These are phyloP conservation scores for Hippophae gyantsensis DNA, from an alignment of 306 rosid species.

Conservation along the genomic window DNA sequence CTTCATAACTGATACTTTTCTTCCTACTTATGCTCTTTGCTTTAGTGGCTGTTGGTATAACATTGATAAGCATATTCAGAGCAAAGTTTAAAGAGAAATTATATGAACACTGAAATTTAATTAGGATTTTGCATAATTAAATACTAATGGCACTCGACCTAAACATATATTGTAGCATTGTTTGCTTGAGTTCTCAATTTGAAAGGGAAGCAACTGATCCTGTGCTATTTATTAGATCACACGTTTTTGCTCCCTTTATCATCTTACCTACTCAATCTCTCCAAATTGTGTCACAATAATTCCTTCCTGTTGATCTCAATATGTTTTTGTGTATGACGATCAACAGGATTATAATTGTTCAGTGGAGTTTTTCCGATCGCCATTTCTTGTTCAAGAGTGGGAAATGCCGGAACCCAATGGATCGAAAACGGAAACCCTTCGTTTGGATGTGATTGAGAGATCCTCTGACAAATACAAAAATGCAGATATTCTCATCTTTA, in stretches of 20 bases:
- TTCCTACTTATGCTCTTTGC: background rate
- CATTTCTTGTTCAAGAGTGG: slow-evolving; percentile 24
- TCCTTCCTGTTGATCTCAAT: background rate
- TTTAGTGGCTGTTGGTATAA: background rate
- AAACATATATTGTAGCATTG: background rate
- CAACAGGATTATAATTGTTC: slow-evolving; percentile 20
- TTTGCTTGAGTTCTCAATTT: background rate
- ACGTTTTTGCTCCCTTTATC: background rate
- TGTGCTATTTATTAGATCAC: background rate
- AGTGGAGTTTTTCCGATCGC: slow-evolving; percentile 18
- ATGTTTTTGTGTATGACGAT: background rate
- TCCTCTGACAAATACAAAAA: slow-evolving; percentile 15
- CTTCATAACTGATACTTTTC: background rate
- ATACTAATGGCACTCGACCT: background rate
- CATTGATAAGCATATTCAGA: background rate
- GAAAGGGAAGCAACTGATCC: background rate
- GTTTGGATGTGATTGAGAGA: slow-evolving; percentile 15
- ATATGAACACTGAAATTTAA: background rate
- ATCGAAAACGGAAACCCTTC: slow-evolving; percentile 16
- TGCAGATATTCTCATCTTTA: slow-evolving; percentile 21
- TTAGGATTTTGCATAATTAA: background rate
- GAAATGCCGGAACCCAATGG: slow-evolving; percentile 13
- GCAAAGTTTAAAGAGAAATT: background rate
- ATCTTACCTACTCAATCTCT: background rate
- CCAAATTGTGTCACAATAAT: background rate